Conservation (phyloP, 1,139 yeast species). For the Yamadazyma atlantica region DNA sequence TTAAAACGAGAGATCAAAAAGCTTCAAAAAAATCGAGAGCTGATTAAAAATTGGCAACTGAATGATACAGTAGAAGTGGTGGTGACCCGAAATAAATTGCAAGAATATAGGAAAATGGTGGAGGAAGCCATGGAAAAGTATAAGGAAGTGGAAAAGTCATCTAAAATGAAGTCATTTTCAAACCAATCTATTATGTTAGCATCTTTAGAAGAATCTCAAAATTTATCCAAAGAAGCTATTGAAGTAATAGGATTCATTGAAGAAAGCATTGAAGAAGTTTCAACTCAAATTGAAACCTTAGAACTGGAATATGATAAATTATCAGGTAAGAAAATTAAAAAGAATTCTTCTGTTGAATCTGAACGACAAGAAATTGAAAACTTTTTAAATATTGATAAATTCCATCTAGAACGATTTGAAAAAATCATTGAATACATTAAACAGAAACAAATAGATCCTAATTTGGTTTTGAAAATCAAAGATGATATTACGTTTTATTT, state of each 20-base stretch:
- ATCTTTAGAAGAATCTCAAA: conserved; percentile 32
- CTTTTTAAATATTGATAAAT: conserved; percentile 34
- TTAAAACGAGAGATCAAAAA: conserved; percentile 94
- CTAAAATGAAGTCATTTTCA: conserved; percentile 47
- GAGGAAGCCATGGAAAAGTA: conserved; percentile 53
- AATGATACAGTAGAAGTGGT: conserved; percentile 47
- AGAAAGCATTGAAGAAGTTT: conserved; percentile 30
- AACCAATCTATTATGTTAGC: conserved; percentile 50
- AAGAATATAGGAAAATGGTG: conserved; percentile 42
- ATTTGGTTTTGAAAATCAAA: conserved; percentile 36
- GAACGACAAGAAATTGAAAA: conserved; percentile 44
- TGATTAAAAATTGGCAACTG: conserved; percentile 85
- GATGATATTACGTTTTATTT: conserved; percentile 43
- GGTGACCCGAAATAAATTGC: conserved; percentile 36
- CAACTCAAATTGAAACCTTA: conserved; percentile 35
- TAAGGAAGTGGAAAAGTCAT: conserved; percentile 46
- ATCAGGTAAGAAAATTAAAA: conserved; percentile 40
- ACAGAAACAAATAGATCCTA: conserved; percentile 32
- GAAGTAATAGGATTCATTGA: conserved; percentile 36
- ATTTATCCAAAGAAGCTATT: conserved; percentile 35
- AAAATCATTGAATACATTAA: conserved; percentile 33
- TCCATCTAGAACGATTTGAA: conserved; percentile 40
- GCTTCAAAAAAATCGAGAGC: conserved; percentile 91
- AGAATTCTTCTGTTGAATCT: conserved; percentile 40
- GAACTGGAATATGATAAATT: conserved; percentile 40